Base-by-base conservation (phyloP, 148 eudicot genomes). In the Silene uniflora region DNA sequence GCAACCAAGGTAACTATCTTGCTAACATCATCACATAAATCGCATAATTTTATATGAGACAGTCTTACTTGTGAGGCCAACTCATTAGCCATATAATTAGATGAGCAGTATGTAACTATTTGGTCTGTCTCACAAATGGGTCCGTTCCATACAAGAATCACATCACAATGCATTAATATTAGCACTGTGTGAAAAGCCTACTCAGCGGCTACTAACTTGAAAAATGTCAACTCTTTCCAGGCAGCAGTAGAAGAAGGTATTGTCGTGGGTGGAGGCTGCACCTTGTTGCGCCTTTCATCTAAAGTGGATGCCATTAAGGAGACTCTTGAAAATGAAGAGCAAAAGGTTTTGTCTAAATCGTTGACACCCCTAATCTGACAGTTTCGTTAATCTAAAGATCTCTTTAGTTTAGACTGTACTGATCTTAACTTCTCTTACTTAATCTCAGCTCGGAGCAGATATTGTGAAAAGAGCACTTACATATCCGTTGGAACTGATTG, bases 241-340 rank as follows among this genome's bases (percentile, higher is more conserved):
- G 95, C 95, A 69, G 95, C 95, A 58, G 91, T 90, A 73, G 91
- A 85, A 79, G 94, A 90, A 84, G 94, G 94, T 35, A 90, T 88
- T 76, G 91, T 90, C 18, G 89, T 85, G 27, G 94, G 94, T 71
- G 94, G 94, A 77, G 94, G 94, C 56, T 89, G 92, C 85, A 85
- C 90, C 24, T 81, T 88, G 78, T 76, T 88, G 77, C 84, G 91
- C 62, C 87, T 86, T 67, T 81, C 87, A 0, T 59, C 87, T 35
- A 88, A 88, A 77, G 91, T 88, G 72, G 89, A 84, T 73, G 86
- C 85, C 75, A 84, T 88, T 55, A 88, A 77, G 72, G 86, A 60
- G 46, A 82, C 77, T 67, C 86, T 88, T 62, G 91, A 88, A 32
- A 88, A 88, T 74, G 84, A 83, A 14, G 91, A 86, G 62, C 89